Base-by-base conservation (phyloP, 1,284 basidiomycete species). In the Lignosus rhinocerotis region DNA sequence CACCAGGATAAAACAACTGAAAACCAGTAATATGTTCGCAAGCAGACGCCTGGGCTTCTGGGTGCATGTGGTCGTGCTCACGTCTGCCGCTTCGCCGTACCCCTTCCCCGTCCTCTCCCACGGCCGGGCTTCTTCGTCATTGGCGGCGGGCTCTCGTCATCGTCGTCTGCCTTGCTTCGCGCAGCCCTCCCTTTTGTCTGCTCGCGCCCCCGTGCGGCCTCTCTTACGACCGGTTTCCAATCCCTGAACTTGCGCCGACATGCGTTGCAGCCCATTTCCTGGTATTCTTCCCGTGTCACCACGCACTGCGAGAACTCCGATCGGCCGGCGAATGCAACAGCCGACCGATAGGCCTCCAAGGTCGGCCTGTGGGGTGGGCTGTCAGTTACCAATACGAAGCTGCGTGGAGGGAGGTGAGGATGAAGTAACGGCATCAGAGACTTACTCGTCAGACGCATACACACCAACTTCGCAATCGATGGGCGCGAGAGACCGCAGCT, bases 241-340 rank as follows among this genome's bases (percentile, higher is more conserved):
- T 79, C 76, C 12, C 68, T 68, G 71, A 91, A 90, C 70, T 87
- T 92, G 60, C 85, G 78, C 57, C 90, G 81, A 61, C 85, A 86
- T 59, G 87, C 88, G 58, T 78, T 83, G 64, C 84, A 88, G 36
- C 94, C 94, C 61, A 80, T 82, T 73, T 96, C 94, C 54, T 84
- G 77, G 74, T 94, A 96, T 69, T 96, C 93, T 51, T 83, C 83
- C 39, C 89, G 79, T 2, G 92, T 92, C 64, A 95, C 84, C 12
- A 80, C 76, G 51, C 76, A 73, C 45, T 79, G 74, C 1, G 74
- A 60, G 67, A 89, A 86, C 55, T 78, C 76, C 14, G 85, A 77
- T 43, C 77, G 78, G 51, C 73, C 75, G 42, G 85, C 82, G 63
- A 93, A 83, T 9, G 78, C 75, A 55, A 83, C 73, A 0, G 90